These are phyloP conservation scores for Solanum pimpinellifolium DNA, from an alignment of 257 asterid genomes.

Conservation along the genomic window DNA sequence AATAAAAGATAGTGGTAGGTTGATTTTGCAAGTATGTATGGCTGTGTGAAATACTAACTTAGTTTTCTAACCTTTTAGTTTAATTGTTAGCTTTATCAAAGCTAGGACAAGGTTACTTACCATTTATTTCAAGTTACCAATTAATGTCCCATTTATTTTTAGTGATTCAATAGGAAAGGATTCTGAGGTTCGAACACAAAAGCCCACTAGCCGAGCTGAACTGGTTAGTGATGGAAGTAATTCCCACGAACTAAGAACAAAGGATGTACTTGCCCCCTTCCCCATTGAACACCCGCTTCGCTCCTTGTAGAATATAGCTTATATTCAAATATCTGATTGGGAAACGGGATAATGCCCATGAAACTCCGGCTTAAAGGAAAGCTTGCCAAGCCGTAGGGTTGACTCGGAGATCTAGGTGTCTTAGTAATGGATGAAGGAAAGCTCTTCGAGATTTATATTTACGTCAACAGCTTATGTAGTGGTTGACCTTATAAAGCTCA, in stretches of 20 bases:
- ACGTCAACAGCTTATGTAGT: no score
- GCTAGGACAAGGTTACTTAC: not conserved
- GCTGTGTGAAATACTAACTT: not conserved
- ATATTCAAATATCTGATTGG: not conserved
- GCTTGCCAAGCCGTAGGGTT: not conserved
- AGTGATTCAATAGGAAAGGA: not conserved
- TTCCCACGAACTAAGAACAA: no score
- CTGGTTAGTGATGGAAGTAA: no score
- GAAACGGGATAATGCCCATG: not conserved
- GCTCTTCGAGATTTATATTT: not conserved
- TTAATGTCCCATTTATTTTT: not conserved
- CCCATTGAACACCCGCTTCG: not conserved
- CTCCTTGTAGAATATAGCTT: not conserved
- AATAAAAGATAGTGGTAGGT: not conserved
- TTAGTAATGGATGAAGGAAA: not conserved
- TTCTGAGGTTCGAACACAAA: no score
- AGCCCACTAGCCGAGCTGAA: no score
- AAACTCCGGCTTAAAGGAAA: not conserved
- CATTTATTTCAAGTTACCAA: not conserved
- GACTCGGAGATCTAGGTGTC: not conserved
- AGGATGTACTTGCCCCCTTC: no score
- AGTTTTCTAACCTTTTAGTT: not conserved
- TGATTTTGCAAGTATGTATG: not conserved
- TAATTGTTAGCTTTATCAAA: not conserved
- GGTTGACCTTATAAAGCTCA: not conserved